These are phyloP conservation scores for Guillardia theta DNA, from an alignment of 78 protist genomes.

Conservation along the genomic window DNA sequence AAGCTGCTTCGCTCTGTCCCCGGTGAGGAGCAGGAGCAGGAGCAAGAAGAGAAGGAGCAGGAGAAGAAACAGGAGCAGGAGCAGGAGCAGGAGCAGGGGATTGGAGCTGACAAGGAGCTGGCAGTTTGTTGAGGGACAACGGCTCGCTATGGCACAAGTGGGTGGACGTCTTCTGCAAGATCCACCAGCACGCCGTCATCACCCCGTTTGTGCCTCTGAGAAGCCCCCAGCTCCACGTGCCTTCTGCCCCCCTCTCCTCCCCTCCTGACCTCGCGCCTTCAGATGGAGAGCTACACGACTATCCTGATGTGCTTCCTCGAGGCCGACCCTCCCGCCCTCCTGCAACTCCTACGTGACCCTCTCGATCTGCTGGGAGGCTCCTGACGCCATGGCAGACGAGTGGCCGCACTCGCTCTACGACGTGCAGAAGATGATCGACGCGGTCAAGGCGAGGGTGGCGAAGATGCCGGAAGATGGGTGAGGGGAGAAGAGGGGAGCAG, in stretches of 20 bases:
- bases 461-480: no score
- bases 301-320: constrained; percentile 60
- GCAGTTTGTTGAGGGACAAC: constrained; percentile 39
- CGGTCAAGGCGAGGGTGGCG: not conserved
- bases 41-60: no score
- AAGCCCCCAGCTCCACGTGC: not conserved
- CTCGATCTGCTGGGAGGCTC: no score
- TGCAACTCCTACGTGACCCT: constrained; percentile 25
- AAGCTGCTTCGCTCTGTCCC: constrained; percentile 45
- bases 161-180: constrained; percentile 53
- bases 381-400: not conserved
- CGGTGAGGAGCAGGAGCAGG: no score
- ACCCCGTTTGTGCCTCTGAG: constrained; percentile 69
- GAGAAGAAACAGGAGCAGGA: no score
- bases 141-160: constrained; percentile 71
- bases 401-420: constrained; percentile 75
- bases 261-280: constrained; percentile 27
- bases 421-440: not conserved
- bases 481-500: no score
- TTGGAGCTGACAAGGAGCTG: no score
- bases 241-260: not conserved
- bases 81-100: no score
- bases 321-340: constrained; percentile 47
- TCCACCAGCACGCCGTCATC: constrained; percentile 48
- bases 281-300: constrained; percentile 62